A percentile compares a stretch with the other conserved stretches of the same genome.
phyloP scores from a whole-genome alignment of 345 rosid species.

The Anastatica hierochuntica region DNA sequence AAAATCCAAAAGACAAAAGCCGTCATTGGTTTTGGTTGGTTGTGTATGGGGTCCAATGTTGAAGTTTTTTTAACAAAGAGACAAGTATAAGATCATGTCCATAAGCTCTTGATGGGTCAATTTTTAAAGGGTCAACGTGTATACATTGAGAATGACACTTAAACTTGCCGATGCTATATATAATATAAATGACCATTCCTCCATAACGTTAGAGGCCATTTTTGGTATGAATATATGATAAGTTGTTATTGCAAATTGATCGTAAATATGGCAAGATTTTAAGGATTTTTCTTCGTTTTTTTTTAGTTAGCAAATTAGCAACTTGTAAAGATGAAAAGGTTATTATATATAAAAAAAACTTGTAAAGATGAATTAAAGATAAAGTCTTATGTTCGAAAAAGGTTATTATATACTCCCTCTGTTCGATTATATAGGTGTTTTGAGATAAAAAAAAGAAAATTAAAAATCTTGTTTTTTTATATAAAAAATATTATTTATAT shows the following conservation, averaged over 20 bases:
- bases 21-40: conserved; percentile 3
- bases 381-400: no score
- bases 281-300: no score
- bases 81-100: conserved; percentile 19
- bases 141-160: conserved; percentile 21
- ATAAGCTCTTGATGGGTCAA: conserved; percentile 14
- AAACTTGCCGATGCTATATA: conserved; percentile 6
- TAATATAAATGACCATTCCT: conserved; percentile 21
- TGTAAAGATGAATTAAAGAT: no score
- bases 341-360: no score
- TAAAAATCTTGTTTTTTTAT: no score
- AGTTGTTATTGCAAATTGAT: neutral
- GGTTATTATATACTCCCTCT: no score
- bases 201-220: conserved; percentile 1
- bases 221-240: conserved; percentile 13
- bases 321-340: no score
- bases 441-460: no score
- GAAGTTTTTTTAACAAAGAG: conserved; percentile 16
- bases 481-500: no score
- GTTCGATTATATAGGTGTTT: no score
- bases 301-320: no score
- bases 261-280: neutral
- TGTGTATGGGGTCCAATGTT: conserved; percentile 26
- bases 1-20: conserved; percentile 23
- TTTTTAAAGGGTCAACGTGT: conserved; percentile 31